phyloP scores from a whole-genome alignment of 2,329 filamentous ascomycete species.

The Phoma herbarum region DNA sequence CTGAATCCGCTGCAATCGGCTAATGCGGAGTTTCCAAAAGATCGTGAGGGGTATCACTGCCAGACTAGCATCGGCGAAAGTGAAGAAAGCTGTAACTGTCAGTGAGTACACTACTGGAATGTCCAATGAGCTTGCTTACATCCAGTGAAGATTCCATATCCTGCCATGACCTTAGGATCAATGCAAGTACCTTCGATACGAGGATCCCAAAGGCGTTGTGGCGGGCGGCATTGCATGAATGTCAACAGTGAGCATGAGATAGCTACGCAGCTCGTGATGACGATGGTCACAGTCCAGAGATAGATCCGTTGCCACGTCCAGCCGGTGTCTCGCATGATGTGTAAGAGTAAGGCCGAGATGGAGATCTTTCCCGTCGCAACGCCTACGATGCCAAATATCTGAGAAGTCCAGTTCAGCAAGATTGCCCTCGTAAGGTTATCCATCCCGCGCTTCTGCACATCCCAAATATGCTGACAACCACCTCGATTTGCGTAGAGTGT shows the following conservation, averaged over 20 bases:
- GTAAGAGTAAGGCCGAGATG: slow-evolving; percentile 4
- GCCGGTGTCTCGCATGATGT: slow-evolving; percentile 9
- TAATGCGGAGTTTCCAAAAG: slow-evolving; percentile 12
- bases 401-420: slow-evolving; percentile 8
- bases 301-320: slow-evolving; percentile 16
- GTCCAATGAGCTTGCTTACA: neutral
- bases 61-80: slow-evolving; percentile 12
- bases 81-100: slow-evolving; percentile 6
- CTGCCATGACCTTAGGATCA: slow-evolving; percentile 8
- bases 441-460: slow-evolving; percentile 7
- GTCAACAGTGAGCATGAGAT: slow-evolving; percentile 16
- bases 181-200: slow-evolving; percentile 8
- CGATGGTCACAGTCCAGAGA: slow-evolving; percentile 11
- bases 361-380: slow-evolving; percentile 13
- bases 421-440: slow-evolving; percentile 8
- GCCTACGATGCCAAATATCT: slow-evolving; percentile 15
- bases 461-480: slow-evolving; percentile 17
- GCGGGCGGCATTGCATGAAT: slow-evolving; percentile 12
- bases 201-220: slow-evolving; percentile 8
- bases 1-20: slow-evolving; percentile 6
- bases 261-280: slow-evolving; percentile 8
- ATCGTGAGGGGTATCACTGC: slow-evolving; percentile 11
- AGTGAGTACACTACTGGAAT: too few species aligned
- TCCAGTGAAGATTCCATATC: slow-evolving; percentile 11
- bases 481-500: slow-evolving; percentile 17